Conservation (phyloP, 257 asterid species). For the Perilla frutescens region DNA sequence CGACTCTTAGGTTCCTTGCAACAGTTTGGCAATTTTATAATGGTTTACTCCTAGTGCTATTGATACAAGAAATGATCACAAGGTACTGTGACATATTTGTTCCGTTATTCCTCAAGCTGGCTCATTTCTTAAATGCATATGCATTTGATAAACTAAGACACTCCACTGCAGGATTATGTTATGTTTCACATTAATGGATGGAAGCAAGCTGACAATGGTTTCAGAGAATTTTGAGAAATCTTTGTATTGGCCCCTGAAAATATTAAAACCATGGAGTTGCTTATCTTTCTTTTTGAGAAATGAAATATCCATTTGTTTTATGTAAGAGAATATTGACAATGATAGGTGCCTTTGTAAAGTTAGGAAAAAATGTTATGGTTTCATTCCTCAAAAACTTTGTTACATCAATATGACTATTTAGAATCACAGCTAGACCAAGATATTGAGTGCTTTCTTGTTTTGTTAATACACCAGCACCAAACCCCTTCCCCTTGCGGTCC, state of each 20-base stretch:
- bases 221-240: conserved; percentile 1
- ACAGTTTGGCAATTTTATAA: conserved; percentile 24
- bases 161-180: conserved; percentile 31
- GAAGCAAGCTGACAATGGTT: conserved; percentile 31
- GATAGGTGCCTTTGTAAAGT: neutral
- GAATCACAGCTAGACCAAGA: neutral
- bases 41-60: conserved; percentile 17
- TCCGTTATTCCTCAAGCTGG: conserved; percentile 11
- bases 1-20: conserved; percentile 33
- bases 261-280: conserved; percentile 26
- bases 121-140: conserved; percentile 14
- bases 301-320: conserved; percentile 10
- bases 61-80: neutral
- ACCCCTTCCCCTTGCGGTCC: too few species aligned
- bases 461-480: too few species aligned
- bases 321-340: conserved; percentile 21
- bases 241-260: neutral
- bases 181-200: conserved; percentile 28
- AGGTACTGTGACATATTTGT: conserved; percentile 26
- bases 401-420: neutral
- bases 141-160: conserved; percentile 7
- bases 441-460: neutral
- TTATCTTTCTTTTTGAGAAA: neutral
- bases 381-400: conserved; percentile 2
- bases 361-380: conserved; percentile 16